Percentiles rank a stretch among this genome's conserved stretches.
Evolutionary conservation across 176 grass and related monocot species (phyloP).

Genomic region (Aegilops tauschii): DNA sequence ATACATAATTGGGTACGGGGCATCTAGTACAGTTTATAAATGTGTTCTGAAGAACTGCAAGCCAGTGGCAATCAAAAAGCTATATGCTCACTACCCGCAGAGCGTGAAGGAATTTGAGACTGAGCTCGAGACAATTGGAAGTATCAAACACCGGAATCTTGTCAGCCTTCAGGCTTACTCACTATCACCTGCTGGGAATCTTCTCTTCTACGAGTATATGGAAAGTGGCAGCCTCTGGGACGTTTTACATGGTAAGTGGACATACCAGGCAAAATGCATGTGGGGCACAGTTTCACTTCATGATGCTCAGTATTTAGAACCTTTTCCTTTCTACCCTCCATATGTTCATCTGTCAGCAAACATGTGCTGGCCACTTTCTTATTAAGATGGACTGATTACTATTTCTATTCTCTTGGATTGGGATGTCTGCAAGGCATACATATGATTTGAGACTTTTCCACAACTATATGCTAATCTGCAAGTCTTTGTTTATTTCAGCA

Average conservation of each 20-base stretch:
- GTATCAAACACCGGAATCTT: conserved; percentile 91
- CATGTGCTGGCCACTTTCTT: conserved; percentile 21
- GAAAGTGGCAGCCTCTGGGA: conserved; percentile 98
- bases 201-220: conserved; percentile 95
- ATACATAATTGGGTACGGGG: conserved; percentile 90
- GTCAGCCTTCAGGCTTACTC: conserved; percentile 91
- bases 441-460: neutral
- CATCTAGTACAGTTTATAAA: conserved; percentile 91
- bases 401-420: conserved; percentile 10
- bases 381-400: neutral
- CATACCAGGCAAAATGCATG: neutral
- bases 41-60: conserved; percentile 88
- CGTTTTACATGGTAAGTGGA: conserved; percentile 74
- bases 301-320: neutral
- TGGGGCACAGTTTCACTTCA: neutral
- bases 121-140: conserved; percentile 81
- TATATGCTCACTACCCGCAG: conserved; percentile 76
- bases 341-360: conserved; percentile 18
- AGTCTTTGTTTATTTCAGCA: conserved; percentile 26
- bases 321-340: conserved; percentile 3
- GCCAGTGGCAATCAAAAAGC: conserved; percentile 78
- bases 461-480: neutral
- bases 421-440: conserved; percentile 1
- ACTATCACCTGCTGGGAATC: conserved; percentile 78
- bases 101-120: conserved; percentile 91